phyloP scores from a whole-genome alignment of 257 asterid genomes.

The Nicotiana tabacum region DNA sequence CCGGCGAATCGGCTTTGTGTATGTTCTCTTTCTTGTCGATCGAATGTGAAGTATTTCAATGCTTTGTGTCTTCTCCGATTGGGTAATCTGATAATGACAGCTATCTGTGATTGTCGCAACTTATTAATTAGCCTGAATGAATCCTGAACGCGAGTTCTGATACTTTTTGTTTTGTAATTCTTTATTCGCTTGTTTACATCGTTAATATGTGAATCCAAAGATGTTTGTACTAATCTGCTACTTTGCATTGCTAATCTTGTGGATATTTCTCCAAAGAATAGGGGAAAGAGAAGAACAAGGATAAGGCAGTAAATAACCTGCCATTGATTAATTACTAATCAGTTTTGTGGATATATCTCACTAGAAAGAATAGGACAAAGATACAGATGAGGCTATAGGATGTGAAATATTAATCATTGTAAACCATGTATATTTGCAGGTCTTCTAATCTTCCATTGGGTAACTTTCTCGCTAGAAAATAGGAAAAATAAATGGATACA shows the following conservation, averaged over 20 bases:
- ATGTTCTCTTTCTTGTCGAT: neutral
- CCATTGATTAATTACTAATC: neutral
- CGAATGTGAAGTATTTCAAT: neutral
- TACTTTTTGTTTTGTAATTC: neutral
- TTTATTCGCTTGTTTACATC: neutral
- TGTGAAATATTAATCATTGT: neutral
- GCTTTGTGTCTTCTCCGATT: neutral
- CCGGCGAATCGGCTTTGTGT: neutral
- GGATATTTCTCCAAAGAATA: neutral
- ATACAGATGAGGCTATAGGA: neutral
- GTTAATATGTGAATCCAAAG: neutral
- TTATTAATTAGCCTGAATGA: neutral
- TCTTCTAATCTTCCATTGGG: neutral
- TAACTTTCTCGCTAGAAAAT: neutral
- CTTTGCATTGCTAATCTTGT: neutral
- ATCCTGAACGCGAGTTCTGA: neutral
- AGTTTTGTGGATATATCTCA: neutral
- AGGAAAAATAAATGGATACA: neutral
- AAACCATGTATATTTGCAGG: neutral
- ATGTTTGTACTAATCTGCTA: neutral
- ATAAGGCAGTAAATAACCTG: neutral
- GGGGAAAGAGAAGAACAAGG: neutral
- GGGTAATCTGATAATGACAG: neutral
- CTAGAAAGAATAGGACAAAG: neutral
- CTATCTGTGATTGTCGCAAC: neutral